Percentiles rank a stretch among this genome's conserved stretches.
phyloP scores from a whole-genome alignment of 345 rosid genomes.

The Gossypioides kirkii region DNA sequence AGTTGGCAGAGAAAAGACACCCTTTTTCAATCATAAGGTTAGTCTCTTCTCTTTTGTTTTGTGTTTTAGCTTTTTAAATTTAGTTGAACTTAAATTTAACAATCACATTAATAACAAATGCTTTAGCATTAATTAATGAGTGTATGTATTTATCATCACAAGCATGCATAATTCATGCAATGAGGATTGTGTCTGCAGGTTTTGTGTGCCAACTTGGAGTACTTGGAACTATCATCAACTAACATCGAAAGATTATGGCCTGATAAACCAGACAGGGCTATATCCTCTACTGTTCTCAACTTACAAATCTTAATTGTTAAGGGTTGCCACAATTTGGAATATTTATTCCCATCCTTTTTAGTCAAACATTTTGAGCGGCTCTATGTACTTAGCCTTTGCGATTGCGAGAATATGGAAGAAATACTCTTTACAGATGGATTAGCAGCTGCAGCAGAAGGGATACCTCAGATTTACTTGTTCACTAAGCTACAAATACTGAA shows the following conservation, averaged over 20 bases:
- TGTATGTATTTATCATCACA: too few relatives aligned
- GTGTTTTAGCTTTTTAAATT: not conserved
- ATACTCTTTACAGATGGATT: not conserved
- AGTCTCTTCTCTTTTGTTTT: not conserved
- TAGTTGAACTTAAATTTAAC: too few relatives aligned
- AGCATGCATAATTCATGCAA: not conserved
- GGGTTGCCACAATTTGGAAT: not conserved
- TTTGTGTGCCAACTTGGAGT: not conserved
- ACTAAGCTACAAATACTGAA: not conserved
- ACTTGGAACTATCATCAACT: not conserved
- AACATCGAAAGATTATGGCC: not conserved
- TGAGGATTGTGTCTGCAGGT: not conserved
- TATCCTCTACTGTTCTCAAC: not conserved
- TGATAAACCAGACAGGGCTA: not conserved
- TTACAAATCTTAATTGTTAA: not conserved
- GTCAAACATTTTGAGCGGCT: not conserved
- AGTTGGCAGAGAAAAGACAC: not conserved
- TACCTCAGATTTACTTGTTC: not conserved
- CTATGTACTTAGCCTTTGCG: not conserved
- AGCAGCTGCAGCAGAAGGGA: not conserved
- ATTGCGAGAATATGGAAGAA: not conserved
- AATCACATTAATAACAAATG: too few relatives aligned
- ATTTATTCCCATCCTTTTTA: conserved; percentile 1
- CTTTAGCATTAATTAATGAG: too few relatives aligned
- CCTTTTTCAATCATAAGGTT: conserved; percentile 1